A percentile compares a stretch with the other conserved stretches of the same genome.
Evolutionary conservation across 371 early-diverging fungal species (phyloP).

Genomic region (Rhizopus arrhizus): DNA sequence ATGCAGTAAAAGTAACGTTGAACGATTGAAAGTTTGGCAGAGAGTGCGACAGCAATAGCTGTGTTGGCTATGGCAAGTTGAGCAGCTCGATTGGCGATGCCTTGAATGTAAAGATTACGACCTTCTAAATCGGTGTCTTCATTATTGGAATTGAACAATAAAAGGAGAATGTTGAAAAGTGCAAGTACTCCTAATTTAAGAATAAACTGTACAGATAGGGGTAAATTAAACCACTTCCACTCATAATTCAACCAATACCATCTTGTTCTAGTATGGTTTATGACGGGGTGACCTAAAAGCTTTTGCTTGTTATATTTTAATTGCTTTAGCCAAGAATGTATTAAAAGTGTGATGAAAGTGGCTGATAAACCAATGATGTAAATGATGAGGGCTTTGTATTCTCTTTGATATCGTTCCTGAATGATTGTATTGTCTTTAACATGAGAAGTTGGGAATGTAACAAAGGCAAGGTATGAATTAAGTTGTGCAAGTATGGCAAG

Average conservation of each 20-base stretch:
- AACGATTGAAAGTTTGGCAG: conserved; percentile 29
- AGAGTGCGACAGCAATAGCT: conserved; percentile 32
- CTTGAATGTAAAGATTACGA: conserved; percentile 25
- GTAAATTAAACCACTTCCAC: conserved; percentile 2
- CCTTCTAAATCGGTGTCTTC: conserved; percentile 10
- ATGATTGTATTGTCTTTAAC: not conserved
- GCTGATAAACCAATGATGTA: conserved; percentile 1
- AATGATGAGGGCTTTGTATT: conserved; percentile 15
- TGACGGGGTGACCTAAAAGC: not conserved
- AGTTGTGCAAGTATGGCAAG: conserved; percentile 13
- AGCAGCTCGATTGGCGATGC: conserved; percentile 35
- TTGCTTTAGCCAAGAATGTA: conserved; percentile 6
- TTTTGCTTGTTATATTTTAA: conserved; percentile 4
- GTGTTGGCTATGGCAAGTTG: conserved; percentile 41
- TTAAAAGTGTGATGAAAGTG: not conserved
- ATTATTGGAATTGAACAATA: not conserved
- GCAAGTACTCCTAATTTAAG: conserved; percentile 1
- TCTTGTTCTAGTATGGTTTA: not conserved
- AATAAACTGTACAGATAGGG: not conserved
- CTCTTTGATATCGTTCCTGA: conserved; percentile 22
- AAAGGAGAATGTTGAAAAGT: conserved; percentile 7
- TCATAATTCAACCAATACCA: conserved; percentile 9
- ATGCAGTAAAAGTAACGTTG: conserved; percentile 21
- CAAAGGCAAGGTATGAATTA: conserved; percentile 20
- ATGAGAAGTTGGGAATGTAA: conserved; percentile 3